A percentile compares a stretch with the other conserved stretches of the same genome.
Evolutionary conservation across 257 asterid genomes (phyloP).

Genomic region (Solanum paucissectum): DNA sequence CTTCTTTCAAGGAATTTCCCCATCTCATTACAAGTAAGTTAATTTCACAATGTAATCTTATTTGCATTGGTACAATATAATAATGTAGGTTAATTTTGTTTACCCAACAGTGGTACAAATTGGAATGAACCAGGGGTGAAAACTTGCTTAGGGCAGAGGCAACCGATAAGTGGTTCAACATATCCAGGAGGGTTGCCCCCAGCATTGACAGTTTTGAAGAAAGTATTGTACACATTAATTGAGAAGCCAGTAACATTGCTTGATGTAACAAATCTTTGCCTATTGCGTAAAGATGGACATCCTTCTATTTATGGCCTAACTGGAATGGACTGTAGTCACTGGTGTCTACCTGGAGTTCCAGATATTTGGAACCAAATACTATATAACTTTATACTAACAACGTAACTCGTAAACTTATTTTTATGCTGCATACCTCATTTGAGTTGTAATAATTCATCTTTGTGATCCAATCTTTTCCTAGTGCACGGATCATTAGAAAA

Average conservation of each 20-base stretch:
- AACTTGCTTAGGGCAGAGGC: conserved; percentile 42
- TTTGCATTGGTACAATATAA: no score
- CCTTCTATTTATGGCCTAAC: conserved; percentile 70
- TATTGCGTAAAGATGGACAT: conserved; percentile 79
- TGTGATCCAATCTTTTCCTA: no score
- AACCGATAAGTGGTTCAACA: conserved; percentile 43
- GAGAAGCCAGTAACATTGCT: conserved; percentile 42
- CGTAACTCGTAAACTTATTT: not conserved
- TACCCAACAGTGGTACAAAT: conserved; percentile 39
- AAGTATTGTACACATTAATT: conserved; percentile 32
- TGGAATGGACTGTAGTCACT: conserved; percentile 79
- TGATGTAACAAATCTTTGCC: conserved; percentile 67
- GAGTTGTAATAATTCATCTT: no score
- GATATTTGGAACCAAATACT: conserved; percentile 82
- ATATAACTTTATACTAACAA: conserved; percentile 29
- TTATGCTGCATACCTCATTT: no score
- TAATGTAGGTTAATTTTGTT: not conserved
- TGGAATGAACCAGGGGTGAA: conserved; percentile 61
- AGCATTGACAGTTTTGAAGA: conserved; percentile 46
- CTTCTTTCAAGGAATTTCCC: conserved; percentile 90
- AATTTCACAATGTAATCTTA: no score
- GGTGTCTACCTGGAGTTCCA: conserved; percentile 90
- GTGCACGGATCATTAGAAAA: no score
- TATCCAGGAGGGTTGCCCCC: conserved; percentile 73
- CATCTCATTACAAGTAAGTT: conserved; percentile 77